Percentiles rank a stretch among this genome's conserved stretches.
phyloP scores from a whole-genome alignment of 257 asterid genomes.

The Gentiana straminea region DNA sequence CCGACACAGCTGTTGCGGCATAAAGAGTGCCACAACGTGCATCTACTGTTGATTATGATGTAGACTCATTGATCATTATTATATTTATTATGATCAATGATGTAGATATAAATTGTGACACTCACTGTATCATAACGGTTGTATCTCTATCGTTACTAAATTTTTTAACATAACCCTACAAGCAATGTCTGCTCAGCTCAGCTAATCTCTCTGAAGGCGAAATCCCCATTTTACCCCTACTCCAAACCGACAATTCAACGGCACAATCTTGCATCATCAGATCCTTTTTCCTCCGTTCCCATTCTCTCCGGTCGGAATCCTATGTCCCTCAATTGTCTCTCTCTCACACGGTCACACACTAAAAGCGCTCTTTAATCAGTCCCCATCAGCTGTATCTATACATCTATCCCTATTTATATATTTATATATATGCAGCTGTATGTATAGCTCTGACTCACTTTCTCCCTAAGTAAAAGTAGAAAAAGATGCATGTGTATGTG shows the following conservation, averaged over 20 bases:
- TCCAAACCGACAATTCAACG: constrained; percentile 11
- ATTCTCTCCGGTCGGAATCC: constrained; percentile 14
- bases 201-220: no score
- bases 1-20: no score
- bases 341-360: constrained; percentile 7
- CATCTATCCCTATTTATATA: background rate
- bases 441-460: constrained; percentile 1
- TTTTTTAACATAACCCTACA: no score
- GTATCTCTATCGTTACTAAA: no score
- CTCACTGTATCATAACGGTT: no score
- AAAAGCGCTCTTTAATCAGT: no score
- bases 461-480: background rate
- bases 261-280: background rate
- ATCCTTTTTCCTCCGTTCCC: constrained; percentile 10
- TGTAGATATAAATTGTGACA: no score
- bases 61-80: no score
- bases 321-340: constrained; percentile 11
- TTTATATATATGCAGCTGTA: background rate
- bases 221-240: background rate
- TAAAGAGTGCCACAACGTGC: no score
- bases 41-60: no score
- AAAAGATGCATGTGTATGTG: constrained; percentile 8
- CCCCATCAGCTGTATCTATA: background rate
- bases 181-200: no score
- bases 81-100: no score